A percentile compares a stretch with the other conserved stretches of the same genome.
These are phyloP conservation scores for Cercospora zeae-maydis DNA, from an alignment of 2,329 filamentous ascomycete species.

Conservation along the genomic window DNA sequence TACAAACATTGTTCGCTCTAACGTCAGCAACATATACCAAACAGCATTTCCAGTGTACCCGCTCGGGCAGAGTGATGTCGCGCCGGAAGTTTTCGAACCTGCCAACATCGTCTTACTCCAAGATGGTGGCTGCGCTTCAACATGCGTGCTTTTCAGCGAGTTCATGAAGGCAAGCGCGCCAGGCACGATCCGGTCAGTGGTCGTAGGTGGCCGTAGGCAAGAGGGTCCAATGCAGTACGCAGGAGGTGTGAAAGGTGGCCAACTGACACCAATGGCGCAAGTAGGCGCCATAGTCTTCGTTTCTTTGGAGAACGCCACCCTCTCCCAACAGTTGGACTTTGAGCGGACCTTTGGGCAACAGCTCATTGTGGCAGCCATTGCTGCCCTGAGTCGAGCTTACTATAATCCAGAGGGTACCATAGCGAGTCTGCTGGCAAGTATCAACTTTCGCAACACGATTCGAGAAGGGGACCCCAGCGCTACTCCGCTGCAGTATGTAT, in stretches of 20 bases:
- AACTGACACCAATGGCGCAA: conserved; percentile 26
- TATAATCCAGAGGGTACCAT: background rate
- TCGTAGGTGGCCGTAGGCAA: conserved; percentile 40
- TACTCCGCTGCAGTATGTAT: conserved; percentile 42
- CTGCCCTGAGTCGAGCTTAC: conserved; percentile 10
- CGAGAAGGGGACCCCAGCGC: conserved; percentile 27
- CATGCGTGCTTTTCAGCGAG: conserved; percentile 43
- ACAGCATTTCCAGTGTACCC: conserved; percentile 5
- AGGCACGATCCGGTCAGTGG: conserved; percentile 36
- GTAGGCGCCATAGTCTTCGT: background rate
- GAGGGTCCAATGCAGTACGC: conserved; percentile 42
- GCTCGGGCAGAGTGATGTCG: conserved; percentile 29
- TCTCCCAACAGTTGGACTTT: background rate
- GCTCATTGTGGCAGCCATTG: background rate
- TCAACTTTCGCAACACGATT: conserved; percentile 40
- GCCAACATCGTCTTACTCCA: conserved; percentile 42
- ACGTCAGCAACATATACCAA: conserved; percentile 25
- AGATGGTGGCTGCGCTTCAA: conserved; percentile 44
- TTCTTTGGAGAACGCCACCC: background rate
- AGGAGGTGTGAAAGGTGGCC: conserved; percentile 42
- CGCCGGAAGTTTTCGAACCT: conserved; percentile 37
- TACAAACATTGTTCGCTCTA: conserved; percentile 38
- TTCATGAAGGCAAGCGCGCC: conserved; percentile 41
- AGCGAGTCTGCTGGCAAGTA: conserved; percentile 25
- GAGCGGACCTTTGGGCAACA: conserved; percentile 1